Evolutionary conservation across 352 stramenopile species (phyloP), one percentile per base, ranked within the genome.

Genomic region (Aphanomyces cochlioides): DNA sequence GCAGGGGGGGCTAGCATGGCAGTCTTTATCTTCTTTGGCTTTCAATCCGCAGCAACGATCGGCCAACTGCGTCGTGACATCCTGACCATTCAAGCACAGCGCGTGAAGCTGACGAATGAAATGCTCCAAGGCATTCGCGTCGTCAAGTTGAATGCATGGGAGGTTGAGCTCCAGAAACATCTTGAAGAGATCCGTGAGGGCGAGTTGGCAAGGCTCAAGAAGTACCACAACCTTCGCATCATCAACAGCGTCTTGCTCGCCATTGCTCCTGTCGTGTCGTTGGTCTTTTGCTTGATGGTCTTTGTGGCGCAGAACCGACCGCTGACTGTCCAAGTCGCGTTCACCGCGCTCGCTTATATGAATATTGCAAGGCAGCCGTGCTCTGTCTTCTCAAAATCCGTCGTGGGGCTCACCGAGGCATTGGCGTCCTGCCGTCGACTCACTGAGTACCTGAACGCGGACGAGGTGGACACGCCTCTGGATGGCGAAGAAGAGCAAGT

Each of bases 71-170:
- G 74, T 34, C 80, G 79, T 12, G 45, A 75, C 15, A 79, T 88
- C n/a, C 69, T 86, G 2, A 37, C 66, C 15, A 73, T 88, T 57
- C 73, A 79, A 0, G 79, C 76, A 36, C 77, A 90, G 28, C 83
- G 95, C n/a, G 88, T 98, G 19, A 68, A 78, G 37, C 79, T 79
- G 1, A 74, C 86, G 4, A 48, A 63, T 8, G 61, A 67, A 3
- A 72, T 75, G 0, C 72, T 98, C 3, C 75, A 88, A 19, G 93
- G 92, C 8, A 96, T 97, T 65, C 79, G 90, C 56, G 87, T 89
- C 57, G 83, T 96, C 40, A 97, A 97, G 66, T 90, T 96, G 76
- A 94, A 96, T 59, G 84, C 82, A 28, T 97, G 88, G 89, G 81
- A 88, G 60, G 69, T 78, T 36, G 78, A 78, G 1, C 73, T 88